These are phyloP conservation scores for Fusarium multiceps DNA, from an alignment of 2,329 filamentous ascomycete species.

Conservation along the genomic window DNA sequence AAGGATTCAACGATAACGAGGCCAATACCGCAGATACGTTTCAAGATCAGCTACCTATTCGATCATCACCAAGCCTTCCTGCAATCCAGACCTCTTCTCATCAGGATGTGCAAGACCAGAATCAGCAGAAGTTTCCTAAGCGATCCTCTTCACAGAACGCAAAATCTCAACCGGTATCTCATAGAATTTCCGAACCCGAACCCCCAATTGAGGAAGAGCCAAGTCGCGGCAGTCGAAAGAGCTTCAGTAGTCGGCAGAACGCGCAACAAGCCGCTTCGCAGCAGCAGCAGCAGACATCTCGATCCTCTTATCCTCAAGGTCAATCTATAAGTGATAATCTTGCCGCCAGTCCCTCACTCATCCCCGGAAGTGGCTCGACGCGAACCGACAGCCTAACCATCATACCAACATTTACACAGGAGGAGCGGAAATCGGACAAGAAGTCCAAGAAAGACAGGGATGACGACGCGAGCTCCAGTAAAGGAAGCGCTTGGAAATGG, in stretches of 20 bases:
- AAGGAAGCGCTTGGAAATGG: slow-evolving; percentile 76
- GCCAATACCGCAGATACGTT: slow-evolving; percentile 41
- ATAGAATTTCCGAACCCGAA: slow-evolving; percentile 43
- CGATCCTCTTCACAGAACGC: slow-evolving; percentile 65
- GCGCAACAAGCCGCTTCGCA: slow-evolving; percentile 39
- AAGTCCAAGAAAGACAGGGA: slow-evolving; percentile 80
- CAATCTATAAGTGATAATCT: slow-evolving; percentile 47
- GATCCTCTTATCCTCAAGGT: slow-evolving; percentile 44
- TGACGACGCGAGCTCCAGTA: slow-evolving; percentile 67
- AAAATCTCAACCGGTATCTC: slow-evolving; percentile 58
- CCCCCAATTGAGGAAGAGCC: slow-evolving; percentile 55
- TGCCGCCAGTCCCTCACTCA: slow-evolving; percentile 64
- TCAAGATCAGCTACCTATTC: slow-evolving; percentile 51
- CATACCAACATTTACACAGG: slow-evolving; percentile 76
- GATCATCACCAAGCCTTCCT: slow-evolving; percentile 51
- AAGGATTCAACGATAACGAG: slow-evolving; percentile 46
- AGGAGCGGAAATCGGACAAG: slow-evolving; percentile 80
- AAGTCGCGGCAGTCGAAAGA: slow-evolving; percentile 54
- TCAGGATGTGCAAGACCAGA: slow-evolving; percentile 51
- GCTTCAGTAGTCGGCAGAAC: slow-evolving; percentile 31
- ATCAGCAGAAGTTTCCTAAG: slow-evolving; percentile 58
- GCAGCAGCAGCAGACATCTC: slow-evolving; percentile 42
- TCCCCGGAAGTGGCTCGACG: slow-evolving; percentile 73
- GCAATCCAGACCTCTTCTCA: slow-evolving; percentile 73
- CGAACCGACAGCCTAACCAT: slow-evolving; percentile 83